These are phyloP conservation scores for Petasospora rhodanensis DNA, from an alignment of 1,139 yeast species.

Conservation along the genomic window DNA sequence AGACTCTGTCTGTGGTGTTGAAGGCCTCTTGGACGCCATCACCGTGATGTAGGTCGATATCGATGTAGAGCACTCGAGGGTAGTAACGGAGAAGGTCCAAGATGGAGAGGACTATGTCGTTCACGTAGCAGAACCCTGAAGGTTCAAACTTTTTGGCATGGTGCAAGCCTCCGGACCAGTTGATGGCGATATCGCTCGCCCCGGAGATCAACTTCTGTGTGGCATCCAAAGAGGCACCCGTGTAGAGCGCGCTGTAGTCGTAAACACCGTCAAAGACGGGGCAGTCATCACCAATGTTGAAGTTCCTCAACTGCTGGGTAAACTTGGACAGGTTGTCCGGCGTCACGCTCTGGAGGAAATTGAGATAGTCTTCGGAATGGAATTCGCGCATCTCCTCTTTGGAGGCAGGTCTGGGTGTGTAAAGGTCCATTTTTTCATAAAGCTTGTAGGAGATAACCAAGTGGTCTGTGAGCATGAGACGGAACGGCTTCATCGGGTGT, in stretches of 20 bases:
- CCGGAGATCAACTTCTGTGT: conserved; percentile 77
- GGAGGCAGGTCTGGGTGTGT: conserved; percentile 78
- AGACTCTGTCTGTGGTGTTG: conserved; percentile 89
- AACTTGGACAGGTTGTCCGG: conserved; percentile 71
- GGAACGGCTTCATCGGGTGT: conserved; percentile 98
- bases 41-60: conserved; percentile 95
- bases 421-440: conserved; percentile 86
- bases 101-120: conserved; percentile 89
- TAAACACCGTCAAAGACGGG: conserved; percentile 95
- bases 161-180: conserved; percentile 98
- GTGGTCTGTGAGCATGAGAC: conserved; percentile 92
- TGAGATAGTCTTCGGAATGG: conserved; percentile 84
- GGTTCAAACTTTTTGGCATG: conserved; percentile 96
- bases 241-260: conserved; percentile 79
- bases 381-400: conserved; percentile 71
- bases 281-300: conserved; percentile 96
- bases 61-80: conserved; percentile 89
- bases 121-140: conserved; percentile 91
- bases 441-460: conserved; percentile 79
- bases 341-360: conserved; percentile 73
- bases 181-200: conserved; percentile 91
- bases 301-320: conserved; percentile 60
- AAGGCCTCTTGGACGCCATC: conserved; percentile 99
- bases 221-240: conserved; percentile 94
- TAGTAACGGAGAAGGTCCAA: conserved; percentile 78